Evolutionary conservation across 106 monocot genomes (phyloP).

Genomic region (Apostasia shenzhenica): DNA sequence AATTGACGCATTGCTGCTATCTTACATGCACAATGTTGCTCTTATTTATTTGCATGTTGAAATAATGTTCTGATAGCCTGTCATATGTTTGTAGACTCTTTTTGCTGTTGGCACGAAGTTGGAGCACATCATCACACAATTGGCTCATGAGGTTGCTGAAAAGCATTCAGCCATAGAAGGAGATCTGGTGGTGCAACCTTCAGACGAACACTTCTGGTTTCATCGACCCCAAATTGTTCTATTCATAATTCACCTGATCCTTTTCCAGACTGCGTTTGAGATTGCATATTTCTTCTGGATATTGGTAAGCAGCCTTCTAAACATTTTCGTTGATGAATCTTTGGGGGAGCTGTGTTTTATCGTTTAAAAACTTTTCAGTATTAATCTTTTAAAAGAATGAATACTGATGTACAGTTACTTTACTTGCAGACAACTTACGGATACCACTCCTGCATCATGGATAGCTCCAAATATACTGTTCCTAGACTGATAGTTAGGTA

Average conservation of each 20-base stretch:
- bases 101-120: conserved; percentile 62
- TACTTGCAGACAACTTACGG: not conserved
- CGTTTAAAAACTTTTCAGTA: too few relatives aligned
- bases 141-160: conserved; percentile 76
- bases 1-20: not conserved
- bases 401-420: too few relatives aligned
- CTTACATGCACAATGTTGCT: not conserved
- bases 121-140: conserved; percentile 53
- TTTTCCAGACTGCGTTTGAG: conserved; percentile 75
- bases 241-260: conserved; percentile 63
- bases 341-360: too few relatives aligned
- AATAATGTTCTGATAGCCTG: too few relatives aligned
- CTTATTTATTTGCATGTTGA: not conserved
- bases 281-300: conserved; percentile 77
- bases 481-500: conserved; percentile 7
- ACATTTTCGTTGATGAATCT: too few relatives aligned
- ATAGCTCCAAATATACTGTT: not conserved
- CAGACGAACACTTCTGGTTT: conserved; percentile 82
- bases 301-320: conserved; percentile 29
- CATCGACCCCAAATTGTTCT: conserved; percentile 43
- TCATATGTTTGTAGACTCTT: conserved; percentile 37
- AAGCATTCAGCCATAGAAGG: conserved; percentile 57
- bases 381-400: too few relatives aligned
- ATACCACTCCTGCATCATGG: conserved; percentile 7
- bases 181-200: conserved; percentile 55